Percentiles rank a stretch among this genome's conserved stretches.
These are phyloP conservation scores for Penicillium oxalicum DNA, from an alignment of 2,329 filamentous ascomycete species.

Conservation along the genomic window DNA sequence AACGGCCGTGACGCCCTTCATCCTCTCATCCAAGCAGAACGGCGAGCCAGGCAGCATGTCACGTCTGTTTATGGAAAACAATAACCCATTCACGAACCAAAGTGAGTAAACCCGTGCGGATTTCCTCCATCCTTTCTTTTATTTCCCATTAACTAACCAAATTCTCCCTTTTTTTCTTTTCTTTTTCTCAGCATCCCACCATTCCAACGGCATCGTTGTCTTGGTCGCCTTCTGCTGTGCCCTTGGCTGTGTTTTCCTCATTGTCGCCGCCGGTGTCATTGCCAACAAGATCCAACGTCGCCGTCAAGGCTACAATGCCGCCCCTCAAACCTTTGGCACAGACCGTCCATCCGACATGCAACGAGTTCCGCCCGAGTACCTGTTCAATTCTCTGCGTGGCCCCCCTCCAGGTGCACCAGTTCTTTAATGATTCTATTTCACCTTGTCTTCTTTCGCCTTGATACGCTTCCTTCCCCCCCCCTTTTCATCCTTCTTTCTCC, in stretches of 20 bases:
- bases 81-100: constrained; percentile 63
- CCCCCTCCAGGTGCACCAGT: constrained; percentile 30
- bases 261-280: constrained; percentile 43
- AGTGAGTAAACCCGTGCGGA: constrained; percentile 45
- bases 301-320: constrained; percentile 42
- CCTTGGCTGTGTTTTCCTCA: constrained; percentile 44
- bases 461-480: constrained; percentile 12
- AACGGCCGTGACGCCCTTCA: constrained; percentile 68
- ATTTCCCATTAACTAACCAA: neutral
- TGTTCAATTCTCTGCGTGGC: constrained; percentile 38
- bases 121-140: neutral
- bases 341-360: constrained; percentile 44
- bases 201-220: constrained; percentile 42
- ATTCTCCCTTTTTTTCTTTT: constrained; percentile 7
- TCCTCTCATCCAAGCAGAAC: constrained; percentile 64
- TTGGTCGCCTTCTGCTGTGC: constrained; percentile 45
- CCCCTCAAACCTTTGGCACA: constrained; percentile 40
- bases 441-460: constrained; percentile 1
- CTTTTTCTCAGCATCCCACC: constrained; percentile 27
- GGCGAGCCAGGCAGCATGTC: constrained; percentile 68
- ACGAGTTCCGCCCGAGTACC: constrained; percentile 43
- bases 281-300: constrained; percentile 44
- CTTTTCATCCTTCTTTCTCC: too few species aligned
- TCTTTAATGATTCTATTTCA: constrained; percentile 23
- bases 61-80: constrained; percentile 74